Base-by-base conservation (phyloP, 371 early-diverging fungal species). In the Cokeromyces recurvatus region DNA sequence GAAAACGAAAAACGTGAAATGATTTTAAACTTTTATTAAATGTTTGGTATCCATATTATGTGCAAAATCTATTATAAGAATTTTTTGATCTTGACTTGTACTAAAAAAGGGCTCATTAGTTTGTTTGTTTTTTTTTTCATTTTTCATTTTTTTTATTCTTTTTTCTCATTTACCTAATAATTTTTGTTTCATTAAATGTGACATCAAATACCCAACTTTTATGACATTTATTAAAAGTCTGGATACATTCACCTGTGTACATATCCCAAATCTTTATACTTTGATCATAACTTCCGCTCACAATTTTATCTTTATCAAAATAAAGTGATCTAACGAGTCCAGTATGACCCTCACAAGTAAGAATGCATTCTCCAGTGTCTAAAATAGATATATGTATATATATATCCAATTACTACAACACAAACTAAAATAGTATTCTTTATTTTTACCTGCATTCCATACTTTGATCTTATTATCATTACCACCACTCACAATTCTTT, bases 191-290 rank as follows among this genome's bases (percentile, higher is more conserved):
- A 41, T 84, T 84, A 59, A 90, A 84, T 59, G 88, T 90, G 17
- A 94, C 90, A 66, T 92, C 90, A 74, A 94, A 94, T 15, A 94
- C 91, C 93, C 93, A 92, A 57, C 88, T 87, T 4, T 79, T 59
- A 61, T 91, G 89, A 22, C 81, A 87, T 20, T 74, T 71, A 34
- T 66, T 55, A 38, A 85, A 77, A 55, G 79, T 73, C 21, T 80
- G 48, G 5, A 64, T 32, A 23, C 60, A 53, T 41, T 48, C 40
- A 6, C 64, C 64, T 9, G 64, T 59, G 9, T 51, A 38, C 11
- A 85, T 67, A 57, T 95, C 89, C 93, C 95, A 98, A 31, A 98
- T 89, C 59, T 92, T 92, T 52, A 99, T 86, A 2, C 90, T 86
- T 52, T 92, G 89, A 59, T 99, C 99, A 63, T 97, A 96, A 36